Base-by-base conservation (phyloP, 805 yeast genomes). In the Kurtzmaniella cleridarum region DNA sequence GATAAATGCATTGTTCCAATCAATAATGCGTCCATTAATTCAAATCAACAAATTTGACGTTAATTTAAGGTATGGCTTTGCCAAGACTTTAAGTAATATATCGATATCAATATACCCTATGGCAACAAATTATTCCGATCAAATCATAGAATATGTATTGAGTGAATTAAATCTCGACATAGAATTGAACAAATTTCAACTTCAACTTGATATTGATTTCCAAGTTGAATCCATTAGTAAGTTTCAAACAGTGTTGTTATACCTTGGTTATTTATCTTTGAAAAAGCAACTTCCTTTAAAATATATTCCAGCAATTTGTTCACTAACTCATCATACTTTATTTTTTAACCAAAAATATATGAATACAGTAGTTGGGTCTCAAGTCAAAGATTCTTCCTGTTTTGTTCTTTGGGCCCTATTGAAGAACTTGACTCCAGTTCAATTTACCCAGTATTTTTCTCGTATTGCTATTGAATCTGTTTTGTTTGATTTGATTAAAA, bases 301-400 rank as follows among this genome's bases (percentile, higher is more conserved):
- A 1, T 47, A 50, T 3, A 35, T 66, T 0, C 59, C 64, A 0
- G 15, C 35, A 0, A 34, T 66, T 1, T 46, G 65, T 3, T 52
- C 66, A 5, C 58, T 84, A 4, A 53, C 79, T 2, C 68, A 69
- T 17, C 51, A 54, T 29, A 64, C 70, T 0, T 57, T 82, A 3
- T 78, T 73, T 42, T 73, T 84, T 37, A 82, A 81, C 41, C 86
- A 81, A 44, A 62, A 66, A 23, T 59, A 72, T 34, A 50, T 78
- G 5, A 73, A 79, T 0, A 62, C 66, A 16, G 62, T 78, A 0
- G 55, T 75, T 5, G 95, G 95, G 0, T 60, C 75, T 2, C 87
- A 81, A 47, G 72, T 91, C 1, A 70, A 95, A 41, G 98, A 90
- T 57, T 79, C 96, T 0, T 78, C 91, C 0, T 84, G 95, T 57